Evolutionary conservation across 2,329 filamentous ascomycete genomes (phyloP), one percentile per base, ranked within the genome.

Genomic region (Fusarium papillatum): DNA sequence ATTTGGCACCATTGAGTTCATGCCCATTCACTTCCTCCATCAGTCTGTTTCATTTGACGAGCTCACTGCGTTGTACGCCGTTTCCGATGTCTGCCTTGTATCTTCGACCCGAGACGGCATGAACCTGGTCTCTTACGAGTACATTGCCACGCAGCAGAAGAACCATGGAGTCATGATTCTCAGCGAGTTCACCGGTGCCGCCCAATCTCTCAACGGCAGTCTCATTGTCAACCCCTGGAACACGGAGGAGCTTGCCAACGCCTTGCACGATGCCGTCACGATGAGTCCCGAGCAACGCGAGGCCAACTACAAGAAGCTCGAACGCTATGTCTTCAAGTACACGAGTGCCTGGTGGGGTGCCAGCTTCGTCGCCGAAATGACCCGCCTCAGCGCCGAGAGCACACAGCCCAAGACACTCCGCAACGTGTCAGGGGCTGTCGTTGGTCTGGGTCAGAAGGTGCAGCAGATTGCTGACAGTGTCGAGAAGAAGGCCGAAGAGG

Each of bases 171-270:
- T 95, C 73, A 93, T 99, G 91, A 96, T 99, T 68, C 91, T 99
- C 38, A 98, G 96, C 60, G 97, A 99, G 83, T 98, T 99, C 82
- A 96, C 97, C 0, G 97, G 97, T 53, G 97, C 97, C 10, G 96
- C 97, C 1, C 97, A 98, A 85, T 97, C 94, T 74, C 89, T 99
- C 69, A 98, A 98, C 78, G 96, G 96, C 72, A 95, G 95, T 78
- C 89, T 98, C 64, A 96, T 98, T 66, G 95, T 98, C 81, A 99
- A 99, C 85, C 97, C 97, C 1, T 99, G 97, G 97, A 98, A 98
- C 83, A 98, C 96, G 0, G 96, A 98, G 82, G 96, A 98, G 84
- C 88, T 98, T 43, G 96, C 96, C 48, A 95, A 95, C 80, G 95
- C 96, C 8, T 96, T 98, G 78, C 94, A 98, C 84, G 95, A 98